A percentile compares a stretch with the other conserved stretches of the same genome.
These are phyloP conservation scores for Pythium rishiriense DNA, from an alignment of 352 stramenopile species.

Conservation along the genomic window DNA sequence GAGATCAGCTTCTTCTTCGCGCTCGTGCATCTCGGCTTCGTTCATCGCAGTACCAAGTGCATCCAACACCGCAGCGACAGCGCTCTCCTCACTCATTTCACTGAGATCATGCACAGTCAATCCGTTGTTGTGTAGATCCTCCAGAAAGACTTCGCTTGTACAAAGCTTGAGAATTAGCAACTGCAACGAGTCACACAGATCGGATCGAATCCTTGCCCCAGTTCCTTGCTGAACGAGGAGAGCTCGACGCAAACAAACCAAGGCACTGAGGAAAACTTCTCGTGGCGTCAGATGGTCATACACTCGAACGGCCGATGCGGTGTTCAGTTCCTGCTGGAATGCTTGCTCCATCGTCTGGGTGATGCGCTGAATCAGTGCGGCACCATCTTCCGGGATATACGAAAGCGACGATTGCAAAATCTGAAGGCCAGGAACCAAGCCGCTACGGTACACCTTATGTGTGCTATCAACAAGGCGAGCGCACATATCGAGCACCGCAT, in stretches of 20 bases:
- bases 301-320: conserved; percentile 58
- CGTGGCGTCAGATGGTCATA: conserved; percentile 68
- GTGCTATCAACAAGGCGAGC: conserved; percentile 71
- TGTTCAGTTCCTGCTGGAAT: conserved; percentile 80
- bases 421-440: conserved; percentile 63
- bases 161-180: conserved; percentile 65
- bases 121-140: conserved; percentile 52
- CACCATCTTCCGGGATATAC: conserved; percentile 34
- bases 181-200: conserved; percentile 39
- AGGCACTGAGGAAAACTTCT: conserved; percentile 74
- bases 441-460: conserved; percentile 73
- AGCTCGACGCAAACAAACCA: conserved; percentile 69
- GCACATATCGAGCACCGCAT: conserved; percentile 74
- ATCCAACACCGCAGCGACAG: conserved; percentile 56
- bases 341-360: conserved; percentile 58
- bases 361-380: conserved; percentile 51
- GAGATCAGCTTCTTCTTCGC: conserved; percentile 65
- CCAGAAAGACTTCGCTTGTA: conserved; percentile 72
- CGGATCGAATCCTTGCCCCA: conserved; percentile 17
- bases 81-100: conserved; percentile 54
- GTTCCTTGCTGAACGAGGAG: conserved; percentile 52
- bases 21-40: conserved; percentile 69
- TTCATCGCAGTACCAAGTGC: conserved; percentile 63
- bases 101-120: conserved; percentile 60
- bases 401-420: conserved; percentile 64